Conservation (phyloP, 2,329 filamentous ascomycete genomes). For the Aspergillus sp. region DNA sequence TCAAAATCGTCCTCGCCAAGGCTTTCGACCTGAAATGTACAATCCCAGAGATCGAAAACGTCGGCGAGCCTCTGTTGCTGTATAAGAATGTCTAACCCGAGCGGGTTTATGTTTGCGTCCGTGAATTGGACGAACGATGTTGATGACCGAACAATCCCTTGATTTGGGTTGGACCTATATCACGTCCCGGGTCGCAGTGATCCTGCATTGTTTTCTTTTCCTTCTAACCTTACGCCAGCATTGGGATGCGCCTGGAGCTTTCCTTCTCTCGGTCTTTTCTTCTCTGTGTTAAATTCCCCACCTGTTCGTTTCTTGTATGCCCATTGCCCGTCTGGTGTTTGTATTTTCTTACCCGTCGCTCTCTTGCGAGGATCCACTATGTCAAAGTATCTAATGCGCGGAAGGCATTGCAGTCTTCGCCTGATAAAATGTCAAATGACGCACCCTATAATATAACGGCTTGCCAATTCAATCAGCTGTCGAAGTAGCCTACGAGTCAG, state of each 20-base stretch:
- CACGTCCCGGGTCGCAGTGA: conserved; percentile 6
- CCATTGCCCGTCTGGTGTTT: conserved; percentile 1
- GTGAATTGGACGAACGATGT: conserved; percentile 35
- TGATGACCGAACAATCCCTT: conserved; percentile 28
- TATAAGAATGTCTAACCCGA: conserved; percentile 62
- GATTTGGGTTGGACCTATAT: conserved; percentile 9
- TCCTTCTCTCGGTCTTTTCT: conserved; percentile 16
- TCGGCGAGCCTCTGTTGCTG: conserved; percentile 89
- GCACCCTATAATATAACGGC: too few relatives aligned
- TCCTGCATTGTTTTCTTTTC: conserved; percentile 13
- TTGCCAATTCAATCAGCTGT: too few relatives aligned
- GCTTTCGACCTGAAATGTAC: conserved; percentile 99
- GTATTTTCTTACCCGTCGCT: background rate
- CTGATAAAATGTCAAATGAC: too few relatives aligned
- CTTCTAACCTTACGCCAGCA: conserved; percentile 17
- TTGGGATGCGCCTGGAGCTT: conserved; percentile 25
- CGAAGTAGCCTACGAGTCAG: too few relatives aligned
- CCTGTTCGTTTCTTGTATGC: conserved; percentile 5
- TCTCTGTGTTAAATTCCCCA: conserved; percentile 20
- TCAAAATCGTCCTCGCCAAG: conserved; percentile 98
- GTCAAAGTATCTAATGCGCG: background rate
- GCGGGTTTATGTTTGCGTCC: conserved; percentile 31
- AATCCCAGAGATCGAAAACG: conserved; percentile 97
- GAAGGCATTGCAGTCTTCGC: background rate
- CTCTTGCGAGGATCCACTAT: background rate